Percentiles rank a stretch among this genome's conserved stretches.
These are phyloP conservation scores for Erigeron canadensis DNA, from an alignment of 129 eudicot species.

Conservation along the genomic window DNA sequence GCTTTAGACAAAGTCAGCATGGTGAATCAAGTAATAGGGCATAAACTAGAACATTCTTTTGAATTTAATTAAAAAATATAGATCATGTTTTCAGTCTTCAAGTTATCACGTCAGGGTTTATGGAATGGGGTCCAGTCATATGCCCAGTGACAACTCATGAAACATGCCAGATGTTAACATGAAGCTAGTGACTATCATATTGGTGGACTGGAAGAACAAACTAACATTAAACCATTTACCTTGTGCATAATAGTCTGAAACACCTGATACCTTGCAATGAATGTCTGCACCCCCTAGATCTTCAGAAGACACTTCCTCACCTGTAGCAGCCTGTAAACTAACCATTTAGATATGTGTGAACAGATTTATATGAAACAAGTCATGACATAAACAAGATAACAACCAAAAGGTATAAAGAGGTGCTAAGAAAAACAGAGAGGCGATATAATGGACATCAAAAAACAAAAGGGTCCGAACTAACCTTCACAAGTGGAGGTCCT, in stretches of 20 bases:
- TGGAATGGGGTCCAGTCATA: not conserved
- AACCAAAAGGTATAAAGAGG: not conserved
- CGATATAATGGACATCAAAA: not conserved
- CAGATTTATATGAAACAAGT: constrained; percentile 23
- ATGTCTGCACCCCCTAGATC: constrained; percentile 95
- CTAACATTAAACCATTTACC: constrained; percentile 43
- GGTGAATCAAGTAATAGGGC: not conserved
- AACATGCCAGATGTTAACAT: not conserved
- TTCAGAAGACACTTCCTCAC: constrained; percentile 96
- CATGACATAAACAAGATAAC: not conserved
- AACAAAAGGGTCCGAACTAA: constrained; percentile 27
- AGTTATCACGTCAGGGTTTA: not conserved
- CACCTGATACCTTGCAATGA: constrained; percentile 94
- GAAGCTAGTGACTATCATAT: not conserved
- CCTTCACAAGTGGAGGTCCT: constrained; percentile 99
- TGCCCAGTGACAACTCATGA: not conserved
- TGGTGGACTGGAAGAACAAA: not conserved
- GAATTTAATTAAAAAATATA: not conserved
- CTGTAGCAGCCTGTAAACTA: constrained; percentile 87
- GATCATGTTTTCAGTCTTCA: not conserved
- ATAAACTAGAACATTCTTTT: not conserved
- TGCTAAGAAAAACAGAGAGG: not conserved
- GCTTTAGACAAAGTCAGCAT: not conserved
- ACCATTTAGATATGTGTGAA: constrained; percentile 25
- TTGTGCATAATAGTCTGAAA: constrained; percentile 89